Percentiles rank a stretch among this genome's conserved stretches.
Conservation (phyloP, 2,329 filamentous ascomycete species). For the Aspergillus unguis region DNA sequence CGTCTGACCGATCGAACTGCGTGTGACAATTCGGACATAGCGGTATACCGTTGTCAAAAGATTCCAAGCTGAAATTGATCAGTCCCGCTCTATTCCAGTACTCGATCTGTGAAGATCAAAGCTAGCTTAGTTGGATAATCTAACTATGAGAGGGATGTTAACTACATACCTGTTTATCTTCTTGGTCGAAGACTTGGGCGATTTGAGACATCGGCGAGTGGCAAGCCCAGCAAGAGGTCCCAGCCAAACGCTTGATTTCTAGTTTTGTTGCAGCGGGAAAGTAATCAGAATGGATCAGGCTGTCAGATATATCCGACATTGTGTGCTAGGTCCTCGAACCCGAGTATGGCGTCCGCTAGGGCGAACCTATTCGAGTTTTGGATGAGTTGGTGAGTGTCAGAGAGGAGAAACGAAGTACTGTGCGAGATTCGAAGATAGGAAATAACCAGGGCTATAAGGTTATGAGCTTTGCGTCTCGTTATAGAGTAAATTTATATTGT, state of each 20-base stretch:
- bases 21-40: constrained; percentile 19
- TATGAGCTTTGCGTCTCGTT: too few relatives aligned
- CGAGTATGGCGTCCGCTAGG: too few relatives aligned
- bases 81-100: background rate
- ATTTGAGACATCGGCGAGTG: background rate
- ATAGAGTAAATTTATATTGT: too few relatives aligned
- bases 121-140: too few relatives aligned
- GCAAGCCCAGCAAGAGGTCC: background rate
- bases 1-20: constrained; percentile 13
- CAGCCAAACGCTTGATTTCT: background rate
- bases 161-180: background rate
- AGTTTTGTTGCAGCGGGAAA: background rate
- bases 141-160: background rate
- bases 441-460: too few relatives aligned
- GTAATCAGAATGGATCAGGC: background rate
- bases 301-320: background rate
- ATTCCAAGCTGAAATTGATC: constrained; percentile 10
- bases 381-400: too few relatives aligned
- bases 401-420: too few relatives aligned
- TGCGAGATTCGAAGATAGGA: too few relatives aligned
- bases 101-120: too few relatives aligned
- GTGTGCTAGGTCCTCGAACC: too few relatives aligned
- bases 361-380: too few relatives aligned
- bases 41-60: constrained; percentile 14
- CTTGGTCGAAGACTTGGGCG: background rate